Evolutionary conservation across 2,329 filamentous ascomycete species (phyloP), one percentile per base, ranked within the genome.

Genomic region (Botrytis paeoniae): DNA sequence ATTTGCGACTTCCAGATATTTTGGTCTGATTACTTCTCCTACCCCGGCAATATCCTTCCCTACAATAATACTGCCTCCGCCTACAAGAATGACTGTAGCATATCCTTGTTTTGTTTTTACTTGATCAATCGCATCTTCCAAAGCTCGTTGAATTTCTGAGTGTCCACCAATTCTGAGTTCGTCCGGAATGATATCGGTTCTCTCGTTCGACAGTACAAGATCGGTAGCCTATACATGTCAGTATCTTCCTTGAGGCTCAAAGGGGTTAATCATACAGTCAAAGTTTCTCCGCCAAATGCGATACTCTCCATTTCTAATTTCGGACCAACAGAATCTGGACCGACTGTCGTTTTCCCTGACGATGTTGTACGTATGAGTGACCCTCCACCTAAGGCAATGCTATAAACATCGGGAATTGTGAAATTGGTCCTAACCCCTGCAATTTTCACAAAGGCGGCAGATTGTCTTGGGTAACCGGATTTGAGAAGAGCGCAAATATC

Each of bases 391-490:
- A 90, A 80, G 3, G 86, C 88, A 37, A 90, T 86, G 1, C 84
- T 87, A 10, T 86, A 81, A 1, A 90, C 83, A 79, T 90, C 82
- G 29, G 88, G 85, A 84, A 89, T 83, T 39, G 86, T 84, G 75
- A 89, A 90, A 25, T 88, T 88, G 59, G 88, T 89, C 22, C 87
- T 82, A 0, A 90, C 87, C 1, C 88, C 88, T 2, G 85, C 87
- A 7, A 91, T 83, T 71, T 88, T 86, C 16, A 87, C 86, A 70
- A 87, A 89, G 0, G 86, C 86, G 0, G 87, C 84, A 5, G 89
- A 87, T 75, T 89, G 88, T 32, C 88, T 84, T 0, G 89, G 89
- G 64, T 89, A 89, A 0, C 89, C 89, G 3, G 85, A 88, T 0
- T 87, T 85, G 1, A 89, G 81, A 3, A 91, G 79, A 0, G 87